Percentiles rank a stretch among this genome's conserved stretches.
Evolutionary conservation across 148 eudicot genomes (phyloP).

Genomic region (Cornus kousa): DNA sequence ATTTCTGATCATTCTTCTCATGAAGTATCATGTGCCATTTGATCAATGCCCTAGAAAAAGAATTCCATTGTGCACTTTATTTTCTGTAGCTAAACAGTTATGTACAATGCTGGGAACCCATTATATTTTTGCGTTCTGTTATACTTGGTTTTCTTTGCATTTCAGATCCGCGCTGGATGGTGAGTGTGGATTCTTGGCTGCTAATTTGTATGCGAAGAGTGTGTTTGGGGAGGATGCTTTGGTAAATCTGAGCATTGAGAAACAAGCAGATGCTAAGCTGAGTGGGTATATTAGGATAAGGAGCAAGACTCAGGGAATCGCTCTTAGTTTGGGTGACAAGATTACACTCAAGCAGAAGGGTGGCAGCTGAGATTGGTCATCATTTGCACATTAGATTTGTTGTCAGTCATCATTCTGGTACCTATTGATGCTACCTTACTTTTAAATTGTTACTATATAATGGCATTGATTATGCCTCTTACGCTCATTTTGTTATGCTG

Average conservation of each 20-base stretch:
- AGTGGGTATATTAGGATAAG: slow-evolving; percentile 69
- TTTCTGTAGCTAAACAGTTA: neutral
- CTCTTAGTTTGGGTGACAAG: slow-evolving; percentile 67
- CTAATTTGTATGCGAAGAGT: slow-evolving; percentile 68
- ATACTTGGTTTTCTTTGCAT: neutral
- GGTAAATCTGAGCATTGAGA: slow-evolving; percentile 63
- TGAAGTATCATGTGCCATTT: neutral
- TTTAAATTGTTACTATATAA: neutral
- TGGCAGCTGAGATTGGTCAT: slow-evolving; percentile 14
- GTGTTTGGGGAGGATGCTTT: slow-evolving; percentile 70
- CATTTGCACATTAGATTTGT: neutral
- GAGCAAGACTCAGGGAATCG: slow-evolving; percentile 67
- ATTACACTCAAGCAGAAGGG: slow-evolving; percentile 71
- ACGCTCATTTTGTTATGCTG: neutral
- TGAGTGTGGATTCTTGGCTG: slow-evolving; percentile 69
- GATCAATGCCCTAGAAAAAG: neutral
- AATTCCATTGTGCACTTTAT: neutral
- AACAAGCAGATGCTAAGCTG: slow-evolving; percentile 55
- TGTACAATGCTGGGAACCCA: neutral
- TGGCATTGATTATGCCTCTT: neutral
- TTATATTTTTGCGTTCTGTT: neutral
- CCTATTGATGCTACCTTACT: neutral
- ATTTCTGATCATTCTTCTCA: neutral
- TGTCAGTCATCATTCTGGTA: neutral
- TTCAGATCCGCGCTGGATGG: slow-evolving; percentile 67